These are phyloP conservation scores for Taiozyma sp. DNA, from an alignment of 1,139 yeast genomes.

Conservation along the genomic window DNA sequence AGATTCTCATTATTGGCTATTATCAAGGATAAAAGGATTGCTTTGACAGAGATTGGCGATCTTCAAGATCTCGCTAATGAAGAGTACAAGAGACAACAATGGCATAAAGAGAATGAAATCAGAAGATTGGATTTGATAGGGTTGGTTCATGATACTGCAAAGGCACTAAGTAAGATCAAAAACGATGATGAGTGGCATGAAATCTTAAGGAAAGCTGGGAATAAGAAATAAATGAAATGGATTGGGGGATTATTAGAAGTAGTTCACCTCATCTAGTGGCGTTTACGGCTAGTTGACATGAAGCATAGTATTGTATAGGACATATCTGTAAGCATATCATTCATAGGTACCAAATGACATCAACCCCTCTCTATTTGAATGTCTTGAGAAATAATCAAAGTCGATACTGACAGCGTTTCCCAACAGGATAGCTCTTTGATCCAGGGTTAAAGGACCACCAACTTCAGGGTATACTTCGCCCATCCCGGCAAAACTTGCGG, in stretches of 20 bases:
- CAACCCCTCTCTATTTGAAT: constrained; percentile 13
- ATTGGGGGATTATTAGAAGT: not conserved
- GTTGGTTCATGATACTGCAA: constrained; percentile 43
- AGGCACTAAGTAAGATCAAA: constrained; percentile 33
- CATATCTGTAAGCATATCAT: not conserved
- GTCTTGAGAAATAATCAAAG: constrained; percentile 76
- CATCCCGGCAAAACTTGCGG: constrained; percentile 15
- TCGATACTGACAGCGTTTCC: constrained; percentile 91
- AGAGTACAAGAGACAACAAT: constrained; percentile 31
- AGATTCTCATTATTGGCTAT: constrained; percentile 59
- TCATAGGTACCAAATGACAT: constrained; percentile 8
- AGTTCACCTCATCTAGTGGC: no score
- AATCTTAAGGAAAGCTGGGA: constrained; percentile 30
- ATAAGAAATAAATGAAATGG: not conserved
- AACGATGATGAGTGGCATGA: constrained; percentile 44
- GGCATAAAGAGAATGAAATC: constrained; percentile 38
- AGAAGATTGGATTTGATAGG: constrained; percentile 56
- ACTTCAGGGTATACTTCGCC: constrained; percentile 15
- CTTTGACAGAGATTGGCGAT: constrained; percentile 37
- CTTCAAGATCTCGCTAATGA: constrained; percentile 30
- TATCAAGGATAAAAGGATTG: constrained; percentile 45
- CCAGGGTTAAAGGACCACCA: constrained; percentile 45
- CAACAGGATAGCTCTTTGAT: constrained; percentile 79
- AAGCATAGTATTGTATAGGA: not conserved
- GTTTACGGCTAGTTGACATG: no score